These are phyloP conservation scores for Suhomyces ambrosiae DNA, from an alignment of 1,139 yeast genomes.

Conservation along the genomic window DNA sequence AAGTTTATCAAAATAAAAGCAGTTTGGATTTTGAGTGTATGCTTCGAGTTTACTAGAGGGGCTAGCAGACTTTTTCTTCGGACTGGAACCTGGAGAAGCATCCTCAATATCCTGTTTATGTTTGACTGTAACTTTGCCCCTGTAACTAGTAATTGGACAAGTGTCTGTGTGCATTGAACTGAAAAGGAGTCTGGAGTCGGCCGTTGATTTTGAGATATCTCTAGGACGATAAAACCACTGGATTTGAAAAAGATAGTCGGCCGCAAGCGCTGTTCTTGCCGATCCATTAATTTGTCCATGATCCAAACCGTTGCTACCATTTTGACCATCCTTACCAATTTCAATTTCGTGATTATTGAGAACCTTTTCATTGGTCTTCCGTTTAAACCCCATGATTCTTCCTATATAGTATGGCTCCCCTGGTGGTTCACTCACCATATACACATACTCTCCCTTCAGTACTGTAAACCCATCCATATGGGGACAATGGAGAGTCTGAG, in stretches of 20 bases:
- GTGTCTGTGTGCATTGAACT: slow-evolving; percentile 88
- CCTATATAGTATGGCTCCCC: slow-evolving; percentile 95
- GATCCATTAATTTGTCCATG: too few species aligned
- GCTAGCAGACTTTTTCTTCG: slow-evolving; percentile 19
- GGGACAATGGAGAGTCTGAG: slow-evolving; percentile 42
- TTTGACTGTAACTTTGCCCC: slow-evolving; percentile 74
- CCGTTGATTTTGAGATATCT: slow-evolving; percentile 69
- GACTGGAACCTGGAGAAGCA: slow-evolving; percentile 5
- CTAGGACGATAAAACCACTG: slow-evolving; percentile 94
- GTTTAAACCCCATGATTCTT: slow-evolving; percentile 73
- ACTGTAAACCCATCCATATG: slow-evolving; percentile 32
- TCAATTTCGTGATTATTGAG: too few species aligned
- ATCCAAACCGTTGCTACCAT: not conserved
- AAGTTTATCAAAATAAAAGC: slow-evolving; percentile 82
- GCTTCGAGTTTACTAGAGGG: slow-evolving; percentile 40
- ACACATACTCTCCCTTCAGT: slow-evolving; percentile 67
- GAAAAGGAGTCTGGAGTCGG: slow-evolving; percentile 73
- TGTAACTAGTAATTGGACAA: slow-evolving; percentile 73
- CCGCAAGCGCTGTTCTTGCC: slow-evolving; percentile 34
- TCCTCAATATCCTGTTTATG: slow-evolving; percentile 70
- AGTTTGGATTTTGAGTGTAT: slow-evolving; percentile 61
- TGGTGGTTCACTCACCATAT: slow-evolving; percentile 89
- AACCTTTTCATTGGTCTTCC: slow-evolving; percentile 27
- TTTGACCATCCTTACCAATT: too few species aligned
- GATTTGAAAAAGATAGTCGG: slow-evolving; percentile 61